Base-by-base conservation (phyloP, 495 filamentous ascomycete species). In the Penicillium paxilli region DNA sequence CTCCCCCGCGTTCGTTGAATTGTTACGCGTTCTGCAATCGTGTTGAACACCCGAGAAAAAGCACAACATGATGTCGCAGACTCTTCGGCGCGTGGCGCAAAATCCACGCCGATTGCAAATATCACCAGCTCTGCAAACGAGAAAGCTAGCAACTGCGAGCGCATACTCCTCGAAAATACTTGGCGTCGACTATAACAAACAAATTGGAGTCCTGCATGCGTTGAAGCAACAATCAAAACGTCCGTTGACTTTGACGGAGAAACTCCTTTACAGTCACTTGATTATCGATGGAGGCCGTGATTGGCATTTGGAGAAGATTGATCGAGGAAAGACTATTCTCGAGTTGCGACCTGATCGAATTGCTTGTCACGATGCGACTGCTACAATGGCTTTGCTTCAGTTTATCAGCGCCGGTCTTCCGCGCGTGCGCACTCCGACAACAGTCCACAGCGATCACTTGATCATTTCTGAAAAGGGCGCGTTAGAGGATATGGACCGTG, bases 381-480 rank as follows among this genome's bases (percentile, higher is more conserved):
- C 91, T 47, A 91, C 95, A 79, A 96, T 96, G 91, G 91, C 91
- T 52, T 89, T 96, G 65, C 80, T 96, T 26, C 91, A 96, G 75
- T 96, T 96, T 77, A 96, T 96, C 87, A 91, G 87, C 46, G 91
- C 91, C 33, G 90, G 90, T 60, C 87, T 96, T 81, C 86, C 88
- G 55, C 84, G 49, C 47, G 41, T 94, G 47, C 88, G 87, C n/a
- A 92, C 91, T 41, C 91, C 91, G 14, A 87, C 88, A 40, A 96
- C 90, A 19, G 91, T 96, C 45, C 91, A 96, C 79, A 95, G 91
- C 65, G 91, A 96, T 68, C 91, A 96, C 77, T 79, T 96, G 75
- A 95, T 96, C 62, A 90, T 94, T 74, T 91, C 90, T 47, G 89
- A 93, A 74, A 72, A 88, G 55, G 91, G 91, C 55, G 91, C 90